Percentiles rank a stretch among this genome's conserved stretches.
phyloP scores from a whole-genome alignment of 108 stramenopile genomes.

The Skeletonema marinoi region DNA sequence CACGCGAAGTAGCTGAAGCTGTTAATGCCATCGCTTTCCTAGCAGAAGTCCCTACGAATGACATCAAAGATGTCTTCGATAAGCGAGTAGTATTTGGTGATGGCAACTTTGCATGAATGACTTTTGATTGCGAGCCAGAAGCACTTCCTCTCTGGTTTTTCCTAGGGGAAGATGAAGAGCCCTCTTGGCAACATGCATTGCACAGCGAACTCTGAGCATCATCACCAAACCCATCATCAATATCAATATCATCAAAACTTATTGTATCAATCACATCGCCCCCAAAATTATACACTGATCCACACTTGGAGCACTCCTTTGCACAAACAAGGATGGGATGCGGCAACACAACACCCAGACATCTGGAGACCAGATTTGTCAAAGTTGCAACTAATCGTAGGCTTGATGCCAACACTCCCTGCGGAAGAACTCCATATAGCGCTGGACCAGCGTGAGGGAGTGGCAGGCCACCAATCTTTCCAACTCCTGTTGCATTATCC shows the following conservation, averaged over 20 bases:
- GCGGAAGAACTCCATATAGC: slow-evolving; percentile 77
- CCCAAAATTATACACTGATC: slow-evolving; percentile 12
- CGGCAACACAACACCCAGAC: slow-evolving; percentile 75
- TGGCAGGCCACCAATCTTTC: slow-evolving; percentile 79
- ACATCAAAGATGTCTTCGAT: slow-evolving; percentile 24
- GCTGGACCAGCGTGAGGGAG: slow-evolving; percentile 84
- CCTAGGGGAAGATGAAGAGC: not conserved
- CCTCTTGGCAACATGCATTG: slow-evolving; percentile 16
- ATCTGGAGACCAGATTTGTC: slow-evolving; percentile 68
- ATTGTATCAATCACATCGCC: slow-evolving; percentile 32
- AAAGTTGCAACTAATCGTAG: slow-evolving; percentile 75
- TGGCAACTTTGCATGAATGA: not conserved
- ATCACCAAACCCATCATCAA: slow-evolving; percentile 13
- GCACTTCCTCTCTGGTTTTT: not conserved
- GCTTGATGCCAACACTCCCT: slow-evolving; percentile 66
- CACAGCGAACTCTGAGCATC: not conserved
- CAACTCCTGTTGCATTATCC: slow-evolving; percentile 65
- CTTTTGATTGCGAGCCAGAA: not conserved
- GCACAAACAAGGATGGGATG: slow-evolving; percentile 69
- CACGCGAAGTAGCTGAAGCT: slow-evolving; percentile 6
- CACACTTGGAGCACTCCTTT: slow-evolving; percentile 26
- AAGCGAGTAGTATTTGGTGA: not conserved
- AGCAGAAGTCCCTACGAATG: slow-evolving; percentile 41
- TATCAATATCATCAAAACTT: slow-evolving; percentile 1
- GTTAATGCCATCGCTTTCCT: slow-evolving; percentile 29